phyloP scores from a whole-genome alignment of 176 grass and related monocot genomes.

The Lolium multiflorum region DNA sequence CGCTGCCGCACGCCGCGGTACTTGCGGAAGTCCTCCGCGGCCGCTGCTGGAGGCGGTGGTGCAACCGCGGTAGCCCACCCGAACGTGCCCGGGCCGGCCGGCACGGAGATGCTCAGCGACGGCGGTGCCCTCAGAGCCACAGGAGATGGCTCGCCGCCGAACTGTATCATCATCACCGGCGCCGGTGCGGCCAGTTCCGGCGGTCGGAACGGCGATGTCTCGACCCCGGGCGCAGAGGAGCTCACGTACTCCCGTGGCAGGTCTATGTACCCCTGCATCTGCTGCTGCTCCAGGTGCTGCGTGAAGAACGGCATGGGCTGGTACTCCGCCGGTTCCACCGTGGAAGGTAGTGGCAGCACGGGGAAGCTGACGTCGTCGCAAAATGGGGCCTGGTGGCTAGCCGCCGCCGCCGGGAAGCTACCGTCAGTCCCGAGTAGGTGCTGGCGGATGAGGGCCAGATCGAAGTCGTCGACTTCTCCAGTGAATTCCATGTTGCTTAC shows the following conservation, averaged over 20 bases:
- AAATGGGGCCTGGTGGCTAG: not conserved
- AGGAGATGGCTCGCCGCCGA: slow-evolving; percentile 36
- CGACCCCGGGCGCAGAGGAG: not conserved
- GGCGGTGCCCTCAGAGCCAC: not conserved
- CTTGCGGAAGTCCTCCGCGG: slow-evolving; percentile 51
- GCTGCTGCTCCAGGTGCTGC: slow-evolving; percentile 6
- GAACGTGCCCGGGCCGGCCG: slow-evolving; percentile 30
- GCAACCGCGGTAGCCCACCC: not conserved
- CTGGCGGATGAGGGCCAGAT: slow-evolving; percentile 54
- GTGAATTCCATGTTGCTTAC: slow-evolving; percentile 51
- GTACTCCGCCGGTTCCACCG: not conserved
- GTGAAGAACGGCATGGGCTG: slow-evolving; percentile 28
- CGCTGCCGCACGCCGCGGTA: slow-evolving; percentile 74
- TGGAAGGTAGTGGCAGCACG: not conserved
- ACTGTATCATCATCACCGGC: slow-evolving; percentile 44
- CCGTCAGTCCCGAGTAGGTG: slow-evolving; percentile 48
- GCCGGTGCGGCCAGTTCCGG: slow-evolving; percentile 24
- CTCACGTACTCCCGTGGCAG: slow-evolving; percentile 19
- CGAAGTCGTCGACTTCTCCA: slow-evolving; percentile 43
- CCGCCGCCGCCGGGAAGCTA: not conserved
- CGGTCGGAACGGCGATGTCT: slow-evolving; percentile 5
- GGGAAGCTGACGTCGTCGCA: slow-evolving; percentile 40
- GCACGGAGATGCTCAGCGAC: slow-evolving; percentile 44
- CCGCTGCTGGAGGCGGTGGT: not conserved
- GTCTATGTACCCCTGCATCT: slow-evolving; percentile 26